Conservation (phyloP, 768 basidiomycete genomes). For the Trametes coccinea region DNA sequence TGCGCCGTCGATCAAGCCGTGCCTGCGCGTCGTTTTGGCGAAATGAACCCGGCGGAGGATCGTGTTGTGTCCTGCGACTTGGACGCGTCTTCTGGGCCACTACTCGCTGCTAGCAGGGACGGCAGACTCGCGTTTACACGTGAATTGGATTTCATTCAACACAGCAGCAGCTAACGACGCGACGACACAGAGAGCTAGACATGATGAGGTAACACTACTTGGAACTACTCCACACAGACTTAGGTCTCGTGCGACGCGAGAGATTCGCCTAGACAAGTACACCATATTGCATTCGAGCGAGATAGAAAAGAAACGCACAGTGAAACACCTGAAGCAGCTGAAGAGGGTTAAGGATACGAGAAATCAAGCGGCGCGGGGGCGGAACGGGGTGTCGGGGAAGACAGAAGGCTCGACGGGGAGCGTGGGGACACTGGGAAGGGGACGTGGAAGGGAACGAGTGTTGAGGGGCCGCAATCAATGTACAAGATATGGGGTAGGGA, state of each 20-base stretch:
- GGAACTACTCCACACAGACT: not conserved
- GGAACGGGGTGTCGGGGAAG: not conserved
- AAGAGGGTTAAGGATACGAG: constrained; percentile 18
- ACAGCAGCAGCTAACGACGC: not conserved
- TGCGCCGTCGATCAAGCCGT: no score
- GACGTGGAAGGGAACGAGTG: not conserved
- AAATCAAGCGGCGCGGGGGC: constrained; percentile 1
- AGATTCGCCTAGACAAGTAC: constrained; percentile 6
- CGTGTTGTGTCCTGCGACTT: not conserved
- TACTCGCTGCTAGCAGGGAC: no score
- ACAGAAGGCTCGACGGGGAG: no score
- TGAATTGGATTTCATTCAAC: not conserved
- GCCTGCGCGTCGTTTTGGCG: not conserved
- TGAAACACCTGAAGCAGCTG: not conserved
- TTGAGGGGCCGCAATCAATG: not conserved
- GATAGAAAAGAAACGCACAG: not conserved
- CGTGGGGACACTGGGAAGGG: not conserved
- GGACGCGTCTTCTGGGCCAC: no score
- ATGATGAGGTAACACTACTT: not conserved
- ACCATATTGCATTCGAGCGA: constrained; percentile 11
- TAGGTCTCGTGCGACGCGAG: constrained; percentile 1
- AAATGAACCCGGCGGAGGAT: not conserved
- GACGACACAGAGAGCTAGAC: not conserved
- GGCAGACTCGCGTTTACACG: not conserved
- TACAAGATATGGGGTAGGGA: constrained; percentile 6